phyloP scores from a whole-genome alignment of 352 stramenopile genomes.

The Phytophthora pisi region DNA sequence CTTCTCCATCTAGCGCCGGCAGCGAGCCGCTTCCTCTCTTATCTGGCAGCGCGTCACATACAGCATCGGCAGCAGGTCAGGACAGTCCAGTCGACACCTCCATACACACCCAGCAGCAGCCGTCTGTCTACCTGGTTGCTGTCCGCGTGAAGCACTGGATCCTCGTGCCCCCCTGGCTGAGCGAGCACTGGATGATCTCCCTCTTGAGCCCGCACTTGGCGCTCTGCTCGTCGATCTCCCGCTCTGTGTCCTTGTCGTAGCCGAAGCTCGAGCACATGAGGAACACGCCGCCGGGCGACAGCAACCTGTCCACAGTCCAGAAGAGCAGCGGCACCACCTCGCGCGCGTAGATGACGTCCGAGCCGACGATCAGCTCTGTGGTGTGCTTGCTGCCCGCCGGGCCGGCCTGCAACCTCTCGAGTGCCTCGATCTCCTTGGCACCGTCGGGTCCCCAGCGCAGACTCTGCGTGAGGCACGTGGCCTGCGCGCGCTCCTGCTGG shows the following conservation, averaged over 20 bases:
- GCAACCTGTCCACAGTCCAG: conserved; percentile 73
- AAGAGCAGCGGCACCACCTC: conserved; percentile 76
- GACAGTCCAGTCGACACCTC: conserved; percentile 18
- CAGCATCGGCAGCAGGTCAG: conserved; percentile 36
- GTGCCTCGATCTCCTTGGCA: conserved; percentile 52
- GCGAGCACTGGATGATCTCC: conserved; percentile 51
- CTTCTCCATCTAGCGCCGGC: conserved; percentile 23
- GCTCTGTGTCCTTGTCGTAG: conserved; percentile 76
- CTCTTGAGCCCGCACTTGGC: conserved; percentile 51
- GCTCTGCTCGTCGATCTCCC: conserved; percentile 69
- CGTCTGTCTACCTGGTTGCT: conserved; percentile 25
- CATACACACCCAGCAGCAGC: neutral
- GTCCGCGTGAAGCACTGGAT: conserved; percentile 65
- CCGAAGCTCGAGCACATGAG: conserved; percentile 81
- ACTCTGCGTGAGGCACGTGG: conserved; percentile 61
- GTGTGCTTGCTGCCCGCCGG: conserved; percentile 5
- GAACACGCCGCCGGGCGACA: conserved; percentile 44
- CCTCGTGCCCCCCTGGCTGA: conserved; percentile 48
- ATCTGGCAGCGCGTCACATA: conserved; percentile 35
- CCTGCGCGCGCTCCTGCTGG: conserved; percentile 59
- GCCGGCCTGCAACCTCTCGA: conserved; percentile 42
- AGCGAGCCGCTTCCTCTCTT: conserved; percentile 25
- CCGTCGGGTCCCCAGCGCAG: conserved; percentile 72
- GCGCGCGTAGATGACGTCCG: conserved; percentile 78
- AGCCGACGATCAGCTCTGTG: conserved; percentile 71